Percentiles rank a stretch among this genome's conserved stretches.
These are phyloP conservation scores for Monilinia fructicola DNA, from an alignment of 2,329 filamentous ascomycete genomes.

Conservation along the genomic window DNA sequence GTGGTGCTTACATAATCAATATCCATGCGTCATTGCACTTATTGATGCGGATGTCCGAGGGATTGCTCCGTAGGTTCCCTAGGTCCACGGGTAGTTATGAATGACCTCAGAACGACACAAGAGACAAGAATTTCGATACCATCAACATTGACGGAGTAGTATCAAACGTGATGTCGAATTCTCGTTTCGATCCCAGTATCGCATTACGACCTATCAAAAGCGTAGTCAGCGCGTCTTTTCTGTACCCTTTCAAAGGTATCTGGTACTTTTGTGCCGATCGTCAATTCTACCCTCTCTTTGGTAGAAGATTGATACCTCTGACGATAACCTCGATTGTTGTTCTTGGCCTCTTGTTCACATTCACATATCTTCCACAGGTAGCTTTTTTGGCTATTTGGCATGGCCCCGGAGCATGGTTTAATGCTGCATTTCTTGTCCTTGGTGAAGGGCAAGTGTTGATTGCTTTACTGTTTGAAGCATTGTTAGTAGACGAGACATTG, in stretches of 20 bases:
- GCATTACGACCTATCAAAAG: conserved; percentile 30
- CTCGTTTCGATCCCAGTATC: conserved; percentile 16
- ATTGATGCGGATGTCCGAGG: background rate
- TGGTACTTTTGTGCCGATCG: conserved; percentile 76
- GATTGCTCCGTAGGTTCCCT: too few species aligned
- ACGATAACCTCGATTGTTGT: conserved; percentile 80
- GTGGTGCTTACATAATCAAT: conserved; percentile 6
- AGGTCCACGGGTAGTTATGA: too few species aligned
- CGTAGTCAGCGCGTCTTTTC: conserved; percentile 39
- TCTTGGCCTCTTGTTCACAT: conserved; percentile 82
- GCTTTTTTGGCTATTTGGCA: conserved; percentile 90
- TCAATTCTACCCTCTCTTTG: conserved; percentile 80
- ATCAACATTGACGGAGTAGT: too few species aligned
- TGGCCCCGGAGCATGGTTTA: conserved; percentile 83
- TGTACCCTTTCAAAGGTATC: conserved; percentile 68
- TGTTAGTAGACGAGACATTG: conserved; percentile 75
- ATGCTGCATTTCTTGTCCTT: conserved; percentile 82
- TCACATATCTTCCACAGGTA: conserved; percentile 84
- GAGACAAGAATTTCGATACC: background rate
- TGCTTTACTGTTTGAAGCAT: conserved; percentile 66
- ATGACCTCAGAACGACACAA: background rate
- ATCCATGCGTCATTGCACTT: background rate
- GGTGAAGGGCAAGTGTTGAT: conserved; percentile 56
- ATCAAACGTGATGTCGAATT: conserved; percentile 14
- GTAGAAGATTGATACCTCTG: conserved; percentile 74